These are phyloP conservation scores for Vicia faba DNA, from an alignment of 306 rosid species.

Conservation along the genomic window DNA sequence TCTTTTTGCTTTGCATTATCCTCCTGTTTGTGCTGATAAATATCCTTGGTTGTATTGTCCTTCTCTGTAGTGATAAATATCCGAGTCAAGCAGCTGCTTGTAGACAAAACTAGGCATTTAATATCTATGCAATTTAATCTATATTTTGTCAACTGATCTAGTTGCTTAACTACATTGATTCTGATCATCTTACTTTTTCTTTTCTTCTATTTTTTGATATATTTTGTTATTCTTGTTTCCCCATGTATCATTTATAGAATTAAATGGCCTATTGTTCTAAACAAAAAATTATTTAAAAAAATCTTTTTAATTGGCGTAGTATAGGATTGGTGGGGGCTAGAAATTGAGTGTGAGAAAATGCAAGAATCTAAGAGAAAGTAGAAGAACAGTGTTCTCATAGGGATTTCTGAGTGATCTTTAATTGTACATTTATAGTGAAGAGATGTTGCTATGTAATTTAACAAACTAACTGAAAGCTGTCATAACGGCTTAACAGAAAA, in stretches of 20 bases:
- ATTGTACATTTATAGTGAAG: not conserved
- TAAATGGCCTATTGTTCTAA: conserved; percentile 22
- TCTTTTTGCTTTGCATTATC: not conserved
- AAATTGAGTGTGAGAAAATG: not conserved
- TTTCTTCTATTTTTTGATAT: not conserved
- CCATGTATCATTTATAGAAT: not conserved
- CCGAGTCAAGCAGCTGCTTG: conserved; percentile 1
- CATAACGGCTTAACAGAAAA: not conserved
- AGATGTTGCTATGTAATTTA: not conserved
- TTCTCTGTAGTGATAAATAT: not conserved
- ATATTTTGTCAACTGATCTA: not conserved
- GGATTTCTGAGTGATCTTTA: conserved; percentile 1
- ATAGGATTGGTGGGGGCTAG: conserved; percentile 16
- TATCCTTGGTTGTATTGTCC: conserved; percentile 5
- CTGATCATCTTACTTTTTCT: not conserved
- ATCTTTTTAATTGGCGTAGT: conserved; percentile 4
- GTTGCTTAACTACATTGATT: not conserved
- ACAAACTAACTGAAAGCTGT: not conserved
- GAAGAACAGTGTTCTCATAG: conserved; percentile 1
- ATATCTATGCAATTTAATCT: not conserved
- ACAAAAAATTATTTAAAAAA: too few relatives aligned
- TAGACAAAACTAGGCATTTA: conserved; percentile 4
- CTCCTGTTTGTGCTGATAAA: conserved; percentile 1
- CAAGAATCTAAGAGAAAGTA: not conserved
- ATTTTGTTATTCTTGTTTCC: conserved; percentile 1